These are phyloP conservation scores for Cystobasidium ongulense DNA, from an alignment of 768 basidiomycete genomes.

Conservation along the genomic window DNA sequence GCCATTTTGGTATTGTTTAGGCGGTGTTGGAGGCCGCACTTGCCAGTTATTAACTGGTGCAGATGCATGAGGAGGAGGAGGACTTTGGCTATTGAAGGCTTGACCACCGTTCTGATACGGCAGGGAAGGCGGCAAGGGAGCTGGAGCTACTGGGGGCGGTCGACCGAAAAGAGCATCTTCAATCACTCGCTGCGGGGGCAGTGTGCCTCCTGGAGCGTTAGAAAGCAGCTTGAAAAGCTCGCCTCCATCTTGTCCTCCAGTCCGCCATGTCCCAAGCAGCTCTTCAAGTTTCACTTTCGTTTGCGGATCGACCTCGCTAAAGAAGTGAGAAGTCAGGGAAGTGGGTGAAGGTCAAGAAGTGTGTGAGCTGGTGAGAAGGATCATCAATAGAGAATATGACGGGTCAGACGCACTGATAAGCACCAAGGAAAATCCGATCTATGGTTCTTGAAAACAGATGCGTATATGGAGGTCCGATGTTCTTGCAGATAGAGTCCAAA, in stretches of 20 bases:
- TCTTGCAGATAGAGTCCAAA: constrained; percentile 93
- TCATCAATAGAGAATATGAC: constrained; percentile 56
- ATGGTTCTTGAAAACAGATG: constrained; percentile 73
- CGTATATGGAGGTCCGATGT: constrained; percentile 86
- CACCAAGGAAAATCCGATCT: constrained; percentile 72
- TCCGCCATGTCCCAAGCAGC: constrained; percentile 91
- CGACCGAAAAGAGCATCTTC: constrained; percentile 53
- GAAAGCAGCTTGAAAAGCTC: constrained; percentile 70
- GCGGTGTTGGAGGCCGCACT: constrained; percentile 23
- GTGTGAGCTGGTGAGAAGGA: too few species aligned
- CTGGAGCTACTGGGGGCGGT: background rate
- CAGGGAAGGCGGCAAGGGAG: background rate
- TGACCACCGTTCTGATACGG: constrained; percentile 14
- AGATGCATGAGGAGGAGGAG: constrained; percentile 5
- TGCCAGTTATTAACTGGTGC: background rate
- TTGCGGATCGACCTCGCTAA: constrained; percentile 31
- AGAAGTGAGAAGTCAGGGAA: background rate
- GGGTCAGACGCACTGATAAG: constrained; percentile 66
- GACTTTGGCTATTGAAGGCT: constrained; percentile 20
- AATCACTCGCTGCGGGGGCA: constrained; percentile 62
- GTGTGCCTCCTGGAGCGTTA: constrained; percentile 2
- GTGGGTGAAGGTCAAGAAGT: background rate
- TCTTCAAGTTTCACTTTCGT: constrained; percentile 81
- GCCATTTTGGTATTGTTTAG: background rate
- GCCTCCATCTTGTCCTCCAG: constrained; percentile 66